These are phyloP conservation scores for Tulasnella calospora DNA, from an alignment of 768 basidiomycete species.

Conservation along the genomic window DNA sequence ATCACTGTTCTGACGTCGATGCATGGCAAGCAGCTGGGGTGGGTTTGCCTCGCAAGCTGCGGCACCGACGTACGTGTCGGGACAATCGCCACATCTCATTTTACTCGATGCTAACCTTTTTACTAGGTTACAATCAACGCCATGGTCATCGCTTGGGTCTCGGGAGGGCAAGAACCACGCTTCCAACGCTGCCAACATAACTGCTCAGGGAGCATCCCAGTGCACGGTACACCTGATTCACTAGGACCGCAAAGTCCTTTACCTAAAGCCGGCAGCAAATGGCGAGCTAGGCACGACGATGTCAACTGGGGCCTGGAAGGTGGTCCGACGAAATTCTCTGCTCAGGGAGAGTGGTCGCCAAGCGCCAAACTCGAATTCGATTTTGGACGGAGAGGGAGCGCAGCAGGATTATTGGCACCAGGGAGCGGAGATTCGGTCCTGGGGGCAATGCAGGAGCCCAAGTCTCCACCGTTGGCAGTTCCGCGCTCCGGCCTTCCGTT, in stretches of 20 bases:
- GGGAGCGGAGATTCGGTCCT: background rate
- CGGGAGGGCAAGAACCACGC: conserved; percentile 29
- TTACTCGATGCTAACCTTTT: background rate
- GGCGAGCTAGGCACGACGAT: background rate
- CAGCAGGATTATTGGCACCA: background rate
- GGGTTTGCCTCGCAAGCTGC: conserved; percentile 47
- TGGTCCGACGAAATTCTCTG: background rate
- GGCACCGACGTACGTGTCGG: conserved; percentile 37
- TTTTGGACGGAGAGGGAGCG: background rate
- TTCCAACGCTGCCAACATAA: background rate
- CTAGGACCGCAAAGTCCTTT: background rate
- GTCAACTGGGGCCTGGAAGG: background rate
- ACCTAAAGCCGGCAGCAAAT: background rate
- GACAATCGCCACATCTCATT: background rate
- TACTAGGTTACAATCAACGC: conserved; percentile 47
- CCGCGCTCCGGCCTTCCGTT: background rate
- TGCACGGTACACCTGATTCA: background rate
- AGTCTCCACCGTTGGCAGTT: background rate
- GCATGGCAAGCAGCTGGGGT: conserved; percentile 46
- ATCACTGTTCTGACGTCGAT: conserved; percentile 45
- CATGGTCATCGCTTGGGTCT: conserved; percentile 47
- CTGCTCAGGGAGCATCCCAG: background rate
- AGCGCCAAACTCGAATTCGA: background rate
- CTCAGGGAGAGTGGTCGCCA: background rate
- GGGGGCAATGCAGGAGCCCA: background rate